These are phyloP conservation scores for Tympanopsis confertula DNA, from an alignment of 2,329 filamentous ascomycete species.

Conservation along the genomic window DNA sequence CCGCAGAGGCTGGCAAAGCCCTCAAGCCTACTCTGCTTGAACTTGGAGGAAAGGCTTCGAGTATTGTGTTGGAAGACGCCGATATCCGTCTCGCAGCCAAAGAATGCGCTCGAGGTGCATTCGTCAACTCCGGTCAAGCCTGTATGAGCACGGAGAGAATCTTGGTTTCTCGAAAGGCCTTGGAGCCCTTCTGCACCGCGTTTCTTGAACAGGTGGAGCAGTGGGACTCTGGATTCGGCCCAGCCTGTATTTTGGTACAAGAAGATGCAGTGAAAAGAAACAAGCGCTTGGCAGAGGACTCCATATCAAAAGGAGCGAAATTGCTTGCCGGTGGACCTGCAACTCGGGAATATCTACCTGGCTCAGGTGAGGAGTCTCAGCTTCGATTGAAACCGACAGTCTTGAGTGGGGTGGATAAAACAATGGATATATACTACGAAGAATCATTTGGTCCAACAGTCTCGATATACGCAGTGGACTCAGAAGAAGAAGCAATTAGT, in stretches of 20 bases:
- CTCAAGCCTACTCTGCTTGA: conserved; percentile 60
- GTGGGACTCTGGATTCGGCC: too few relatives aligned
- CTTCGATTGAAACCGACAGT: too few relatives aligned
- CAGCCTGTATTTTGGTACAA: conserved; percentile 60
- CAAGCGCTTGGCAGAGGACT: conserved; percentile 54
- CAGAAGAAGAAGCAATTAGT: not conserved
- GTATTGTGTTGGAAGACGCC: conserved; percentile 57
- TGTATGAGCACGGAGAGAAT: conserved; percentile 63
- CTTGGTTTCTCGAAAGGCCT: conserved; percentile 47
- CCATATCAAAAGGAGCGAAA: conserved; percentile 53
- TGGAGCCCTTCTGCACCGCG: too few relatives aligned
- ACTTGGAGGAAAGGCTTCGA: conserved; percentile 58
- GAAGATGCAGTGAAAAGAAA: conserved; percentile 54
- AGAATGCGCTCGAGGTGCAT: conserved; percentile 45
- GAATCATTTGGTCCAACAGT: not conserved
- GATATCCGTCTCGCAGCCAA: conserved; percentile 49
- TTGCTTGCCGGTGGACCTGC: conserved; percentile 29
- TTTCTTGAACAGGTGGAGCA: too few relatives aligned
- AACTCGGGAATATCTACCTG: too few relatives aligned
- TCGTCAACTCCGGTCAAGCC: conserved; percentile 53
- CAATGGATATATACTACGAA: not conserved
- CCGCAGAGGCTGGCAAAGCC: conserved; percentile 46
- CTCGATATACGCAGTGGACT: not conserved
- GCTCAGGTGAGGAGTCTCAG: too few relatives aligned
- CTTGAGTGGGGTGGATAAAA: not conserved